phyloP scores from a whole-genome alignment of 2,329 filamentous ascomycete genomes.

The Epichloe festucae region DNA sequence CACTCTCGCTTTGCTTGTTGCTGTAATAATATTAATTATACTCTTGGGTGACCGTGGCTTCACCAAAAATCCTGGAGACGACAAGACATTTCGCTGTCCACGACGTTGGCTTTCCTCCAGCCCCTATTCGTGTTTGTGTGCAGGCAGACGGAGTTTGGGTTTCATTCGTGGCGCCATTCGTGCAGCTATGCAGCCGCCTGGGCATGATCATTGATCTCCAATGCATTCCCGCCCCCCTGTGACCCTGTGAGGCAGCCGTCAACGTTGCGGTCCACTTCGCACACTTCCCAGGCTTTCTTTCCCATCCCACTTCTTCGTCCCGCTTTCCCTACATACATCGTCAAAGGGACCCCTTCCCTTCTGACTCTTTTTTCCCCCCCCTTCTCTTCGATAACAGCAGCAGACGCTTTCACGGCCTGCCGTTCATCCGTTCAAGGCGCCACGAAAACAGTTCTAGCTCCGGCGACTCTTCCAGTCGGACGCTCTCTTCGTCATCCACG shows the following conservation, averaged over 20 bases:
- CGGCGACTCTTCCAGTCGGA: conserved; percentile 1
- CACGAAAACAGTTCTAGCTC: conserved; percentile 4
- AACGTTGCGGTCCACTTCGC: not conserved
- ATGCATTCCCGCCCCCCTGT: too few species aligned
- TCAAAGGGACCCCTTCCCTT: conserved; percentile 1
- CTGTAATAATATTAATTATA: too few species aligned
- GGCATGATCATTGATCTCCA: not conserved
- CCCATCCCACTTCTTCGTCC: not conserved
- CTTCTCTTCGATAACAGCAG: not conserved
- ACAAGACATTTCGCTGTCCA: too few species aligned
- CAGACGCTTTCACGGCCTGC: conserved; percentile 5
- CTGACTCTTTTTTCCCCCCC: not conserved
- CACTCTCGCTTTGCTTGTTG: too few species aligned
- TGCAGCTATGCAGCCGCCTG: not conserved
- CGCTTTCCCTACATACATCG: conserved; percentile 1
- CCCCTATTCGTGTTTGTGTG: too few species aligned
- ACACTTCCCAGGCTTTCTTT: not conserved
- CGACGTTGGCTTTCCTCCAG: too few species aligned
- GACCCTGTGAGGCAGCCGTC: not conserved
- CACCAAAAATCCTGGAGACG: too few species aligned
- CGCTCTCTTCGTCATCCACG: not conserved
- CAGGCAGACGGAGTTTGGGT: not conserved
- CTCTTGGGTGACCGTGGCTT: too few species aligned
- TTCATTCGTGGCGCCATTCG: not conserved
- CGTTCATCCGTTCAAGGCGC: conserved; percentile 4